Percentiles rank a stretch among this genome's conserved stretches.
Evolutionary conservation across 495 filamentous ascomycete species (phyloP).

Genomic region (Penicillium ochrochloron): DNA sequence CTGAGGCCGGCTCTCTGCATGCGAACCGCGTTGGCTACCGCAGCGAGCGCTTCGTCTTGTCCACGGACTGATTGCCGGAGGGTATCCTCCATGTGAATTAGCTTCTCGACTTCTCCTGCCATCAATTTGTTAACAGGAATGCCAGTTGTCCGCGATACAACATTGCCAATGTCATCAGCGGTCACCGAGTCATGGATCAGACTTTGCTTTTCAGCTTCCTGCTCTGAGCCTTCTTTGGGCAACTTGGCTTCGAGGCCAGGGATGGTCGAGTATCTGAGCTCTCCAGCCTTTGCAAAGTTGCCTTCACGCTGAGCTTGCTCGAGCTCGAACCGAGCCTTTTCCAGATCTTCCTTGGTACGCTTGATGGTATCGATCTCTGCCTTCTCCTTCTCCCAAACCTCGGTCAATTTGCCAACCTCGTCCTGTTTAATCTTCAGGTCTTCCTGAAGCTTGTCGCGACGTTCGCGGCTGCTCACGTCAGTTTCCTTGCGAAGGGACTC

Average conservation of each 20-base stretch:
- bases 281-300: conserved; percentile 87
- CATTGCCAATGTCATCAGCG: conserved; percentile 88
- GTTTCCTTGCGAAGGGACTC: conserved; percentile 95
- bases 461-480: conserved; percentile 83
- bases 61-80: conserved; percentile 84
- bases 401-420: conserved; percentile 66
- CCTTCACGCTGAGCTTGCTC: conserved; percentile 87
- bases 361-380: conserved; percentile 84
- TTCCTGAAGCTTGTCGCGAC: conserved; percentile 81
- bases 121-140: conserved; percentile 92
- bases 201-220: conserved; percentile 51
- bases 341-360: conserved; percentile 80
- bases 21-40: conserved; percentile 90
- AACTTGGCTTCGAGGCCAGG: conserved; percentile 78
- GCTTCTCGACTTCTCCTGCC: conserved; percentile 86
- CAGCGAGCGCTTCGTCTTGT: conserved; percentile 89
- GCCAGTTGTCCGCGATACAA: conserved; percentile 88
- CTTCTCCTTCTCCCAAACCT: conserved; percentile 89
- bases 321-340: conserved; percentile 81
- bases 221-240: conserved; percentile 69
- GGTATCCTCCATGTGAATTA: conserved; percentile 93
- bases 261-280: conserved; percentile 85
- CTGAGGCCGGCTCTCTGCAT: conserved; percentile 93
- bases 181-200: conserved; percentile 92
- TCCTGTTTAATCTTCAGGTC: conserved; percentile 75